Evolutionary conservation across 2,329 filamentous ascomycete genomes (phyloP).

Genomic region (Teratosphaeria epicoccoides): DNA sequence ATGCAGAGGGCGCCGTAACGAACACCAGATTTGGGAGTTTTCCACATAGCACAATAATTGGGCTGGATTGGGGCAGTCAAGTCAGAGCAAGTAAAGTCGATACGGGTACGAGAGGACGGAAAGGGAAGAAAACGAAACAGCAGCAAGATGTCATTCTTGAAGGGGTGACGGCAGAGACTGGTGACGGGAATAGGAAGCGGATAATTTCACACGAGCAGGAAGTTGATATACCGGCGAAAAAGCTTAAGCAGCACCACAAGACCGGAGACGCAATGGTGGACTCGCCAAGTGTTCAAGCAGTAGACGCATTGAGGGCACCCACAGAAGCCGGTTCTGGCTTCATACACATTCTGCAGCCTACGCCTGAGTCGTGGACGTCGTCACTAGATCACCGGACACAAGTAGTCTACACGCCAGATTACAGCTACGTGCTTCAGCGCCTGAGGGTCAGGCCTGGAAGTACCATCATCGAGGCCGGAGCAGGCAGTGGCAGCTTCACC

Average conservation of each 20-base stretch:
- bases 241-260: constrained; percentile 22
- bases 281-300: neutral
- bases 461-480: constrained; percentile 67
- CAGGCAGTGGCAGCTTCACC: constrained; percentile 74
- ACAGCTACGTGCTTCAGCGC: constrained; percentile 71
- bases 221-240: constrained; percentile 17
- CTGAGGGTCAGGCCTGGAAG: constrained; percentile 64
- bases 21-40: constrained; percentile 88
- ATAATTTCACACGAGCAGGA: constrained; percentile 16
- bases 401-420: constrained; percentile 78
- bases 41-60: constrained; percentile 45
- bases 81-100: constrained; percentile 82
- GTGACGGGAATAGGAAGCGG: neutral
- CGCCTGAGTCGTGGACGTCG: constrained; percentile 72
- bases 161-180: constrained; percentile 6
- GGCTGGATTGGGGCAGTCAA: constrained; percentile 82
- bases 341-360: constrained; percentile 66
- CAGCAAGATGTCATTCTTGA: constrained; percentile 15
- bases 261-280: constrained; percentile 24
- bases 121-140: constrained; percentile 44
- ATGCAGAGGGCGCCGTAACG: constrained; percentile 42
- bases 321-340: constrained; percentile 55
- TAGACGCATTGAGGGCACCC: constrained; percentile 27
- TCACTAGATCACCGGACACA: constrained; percentile 73
- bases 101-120: constrained; percentile 76